A percentile compares a stretch with the other conserved stretches of the same genome.
These are phyloP conservation scores for Euphorbia celastroides DNA, from an alignment of 441 rosid species.

Conservation along the genomic window DNA sequence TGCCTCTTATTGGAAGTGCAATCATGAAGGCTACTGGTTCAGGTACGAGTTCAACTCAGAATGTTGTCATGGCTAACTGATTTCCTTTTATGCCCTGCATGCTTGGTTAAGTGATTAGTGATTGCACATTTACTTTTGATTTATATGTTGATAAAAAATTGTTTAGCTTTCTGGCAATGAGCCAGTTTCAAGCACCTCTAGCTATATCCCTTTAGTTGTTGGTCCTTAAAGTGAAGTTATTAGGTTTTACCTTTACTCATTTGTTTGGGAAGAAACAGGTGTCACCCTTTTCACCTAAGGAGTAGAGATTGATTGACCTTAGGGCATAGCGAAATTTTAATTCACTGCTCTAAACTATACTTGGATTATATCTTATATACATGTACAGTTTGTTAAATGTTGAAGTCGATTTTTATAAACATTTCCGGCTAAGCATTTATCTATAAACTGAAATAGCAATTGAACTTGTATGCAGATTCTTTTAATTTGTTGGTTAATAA, in stretches of 20 bases:
- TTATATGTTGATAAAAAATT: too few species aligned
- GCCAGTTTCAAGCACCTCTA: too few species aligned
- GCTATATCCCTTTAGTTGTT: too few species aligned
- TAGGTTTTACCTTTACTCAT: neutral
- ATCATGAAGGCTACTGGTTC: constrained; percentile 70
- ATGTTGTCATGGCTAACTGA: neutral
- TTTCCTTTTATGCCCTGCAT: neutral
- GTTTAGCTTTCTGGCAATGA: neutral
- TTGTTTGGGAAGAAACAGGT: neutral
- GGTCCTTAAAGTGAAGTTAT: neutral
- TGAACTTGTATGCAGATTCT: constrained; percentile 54
- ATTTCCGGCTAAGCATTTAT: neutral
- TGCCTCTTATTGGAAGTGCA: constrained; percentile 77
- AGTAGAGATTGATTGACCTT: neutral
- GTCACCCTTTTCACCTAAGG: neutral
- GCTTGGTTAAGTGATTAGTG: neutral
- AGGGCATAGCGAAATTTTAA: neutral
- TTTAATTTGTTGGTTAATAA: constrained; percentile 88
- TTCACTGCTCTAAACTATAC: neutral
- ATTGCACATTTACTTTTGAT: neutral
- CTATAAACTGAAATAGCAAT: neutral
- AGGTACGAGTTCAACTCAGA: constrained; percentile 42
- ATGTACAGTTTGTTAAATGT: neutral
- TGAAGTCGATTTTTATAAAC: neutral
- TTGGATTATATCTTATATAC: neutral